Percentiles rank a stretch among this genome's conserved stretches.
Conservation (phyloP, 225 moss, liverwort and hornwort genomes). For the Takakia lepidozioides region DNA sequence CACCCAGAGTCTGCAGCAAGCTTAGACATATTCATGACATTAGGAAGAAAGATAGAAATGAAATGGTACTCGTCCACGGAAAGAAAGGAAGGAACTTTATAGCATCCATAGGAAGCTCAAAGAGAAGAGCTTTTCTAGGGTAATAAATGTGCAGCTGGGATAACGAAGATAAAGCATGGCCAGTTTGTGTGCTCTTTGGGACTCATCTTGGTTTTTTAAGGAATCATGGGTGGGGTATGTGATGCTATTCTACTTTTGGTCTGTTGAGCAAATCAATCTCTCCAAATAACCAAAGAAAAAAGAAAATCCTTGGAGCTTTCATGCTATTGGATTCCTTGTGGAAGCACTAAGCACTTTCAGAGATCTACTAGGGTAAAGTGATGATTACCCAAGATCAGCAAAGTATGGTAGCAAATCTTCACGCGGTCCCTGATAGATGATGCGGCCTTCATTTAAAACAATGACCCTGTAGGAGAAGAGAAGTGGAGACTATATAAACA, state of each 20-base stretch:
- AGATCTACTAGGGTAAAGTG: neutral
- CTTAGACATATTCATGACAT: neutral
- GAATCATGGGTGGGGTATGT: too few relatives aligned
- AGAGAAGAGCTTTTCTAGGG: neutral
- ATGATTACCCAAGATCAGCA: slow-evolving; percentile 51
- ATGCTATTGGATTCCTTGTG: neutral
- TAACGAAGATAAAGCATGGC: neutral
- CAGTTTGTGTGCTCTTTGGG: too few relatives aligned
- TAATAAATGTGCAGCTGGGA: neutral
- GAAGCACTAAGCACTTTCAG: neutral
- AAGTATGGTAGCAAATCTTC: slow-evolving; percentile 68
- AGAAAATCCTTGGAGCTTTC: too few relatives aligned
- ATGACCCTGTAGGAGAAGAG: slow-evolving; percentile 36
- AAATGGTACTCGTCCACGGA: neutral
- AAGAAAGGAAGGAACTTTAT: neutral
- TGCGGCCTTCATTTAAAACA: slow-evolving; percentile 63
- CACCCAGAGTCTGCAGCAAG: slow-evolving; percentile 3
- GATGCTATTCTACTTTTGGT: too few relatives aligned
- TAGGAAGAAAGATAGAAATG: neutral
- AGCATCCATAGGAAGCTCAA: neutral
- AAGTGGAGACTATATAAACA: neutral
- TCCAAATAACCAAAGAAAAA: neutral
- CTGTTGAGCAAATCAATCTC: neutral
- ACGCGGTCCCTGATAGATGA: slow-evolving; percentile 75
- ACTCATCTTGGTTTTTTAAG: too few relatives aligned